Conservation (phyloP, 2,329 filamentous ascomycete genomes). For the Penicillium sp. region DNA sequence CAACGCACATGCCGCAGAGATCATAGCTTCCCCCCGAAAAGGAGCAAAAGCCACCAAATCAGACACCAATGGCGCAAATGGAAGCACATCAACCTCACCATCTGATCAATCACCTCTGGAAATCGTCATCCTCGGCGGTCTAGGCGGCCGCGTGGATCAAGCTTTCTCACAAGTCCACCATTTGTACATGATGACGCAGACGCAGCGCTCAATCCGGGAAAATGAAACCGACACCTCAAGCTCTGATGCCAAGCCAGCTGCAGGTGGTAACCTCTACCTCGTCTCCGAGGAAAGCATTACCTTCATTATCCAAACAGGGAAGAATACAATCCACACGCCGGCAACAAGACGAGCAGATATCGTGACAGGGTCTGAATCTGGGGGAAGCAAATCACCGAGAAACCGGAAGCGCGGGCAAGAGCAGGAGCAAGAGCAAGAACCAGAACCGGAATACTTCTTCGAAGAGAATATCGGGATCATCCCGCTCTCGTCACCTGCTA, state of each 20-base stretch:
- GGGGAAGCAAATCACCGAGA: background rate
- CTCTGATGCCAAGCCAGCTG: background rate
- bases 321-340: constrained; percentile 66
- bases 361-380: background rate
- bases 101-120: constrained; percentile 42
- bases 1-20: constrained; percentile 34
- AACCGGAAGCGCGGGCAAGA: constrained; percentile 6
- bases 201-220: constrained; percentile 22
- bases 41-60: constrained; percentile 1
- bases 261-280: constrained; percentile 66
- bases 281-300: constrained; percentile 78
- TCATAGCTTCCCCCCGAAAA: constrained; percentile 19
- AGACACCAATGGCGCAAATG: constrained; percentile 1
- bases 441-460: constrained; percentile 49
- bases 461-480: constrained; percentile 82
- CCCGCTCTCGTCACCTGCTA: constrained; percentile 72
- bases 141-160: constrained; percentile 90
- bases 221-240: background rate
- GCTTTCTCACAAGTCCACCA: constrained; percentile 86
- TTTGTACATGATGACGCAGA: constrained; percentile 56
- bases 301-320: constrained; percentile 70
- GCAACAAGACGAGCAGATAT: constrained; percentile 27
- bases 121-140: constrained; percentile 77
- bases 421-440: background rate
- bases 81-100: background rate